Conservation (phyloP, 306 rosid genomes). For the Fragaria vesca region DNA sequence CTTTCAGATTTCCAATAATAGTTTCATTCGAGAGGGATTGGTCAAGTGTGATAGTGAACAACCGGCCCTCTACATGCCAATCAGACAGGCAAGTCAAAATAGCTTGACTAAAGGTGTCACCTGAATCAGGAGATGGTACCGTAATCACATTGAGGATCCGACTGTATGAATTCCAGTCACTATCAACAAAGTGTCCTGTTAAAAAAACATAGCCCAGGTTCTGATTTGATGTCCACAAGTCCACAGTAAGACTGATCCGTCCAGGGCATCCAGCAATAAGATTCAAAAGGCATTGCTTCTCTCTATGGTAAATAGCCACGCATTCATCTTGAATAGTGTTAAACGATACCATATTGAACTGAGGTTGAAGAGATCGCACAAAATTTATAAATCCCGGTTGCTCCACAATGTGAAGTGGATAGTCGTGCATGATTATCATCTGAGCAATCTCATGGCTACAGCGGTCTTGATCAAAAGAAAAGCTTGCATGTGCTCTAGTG, state of each 20-base stretch:
- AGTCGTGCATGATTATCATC: constrained; percentile 83
- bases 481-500: constrained; percentile 36
- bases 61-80: constrained; percentile 75
- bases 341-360: constrained; percentile 47
- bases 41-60: constrained; percentile 63
- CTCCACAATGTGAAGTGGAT: constrained; percentile 83
- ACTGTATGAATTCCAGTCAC: constrained; percentile 67
- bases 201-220: constrained; percentile 60
- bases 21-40: constrained; percentile 60
- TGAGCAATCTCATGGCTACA: constrained; percentile 65
- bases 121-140: constrained; percentile 61
- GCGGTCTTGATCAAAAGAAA: constrained; percentile 59
- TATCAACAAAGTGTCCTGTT: constrained; percentile 83
- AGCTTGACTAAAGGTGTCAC: constrained; percentile 54
- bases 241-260: constrained; percentile 74
- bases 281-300: constrained; percentile 65
- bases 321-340: constrained; percentile 54
- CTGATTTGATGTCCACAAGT: constrained; percentile 70
- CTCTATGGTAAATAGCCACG: constrained; percentile 49
- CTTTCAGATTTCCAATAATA: constrained; percentile 54
- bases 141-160: constrained; percentile 68
- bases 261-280: constrained; percentile 64
- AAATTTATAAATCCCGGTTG: constrained; percentile 72
- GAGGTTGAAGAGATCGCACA: constrained; percentile 67
- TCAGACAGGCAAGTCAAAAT: constrained; percentile 62